Evolutionary conservation across 2,329 filamentous ascomycete genomes (phyloP), one percentile per base, ranked within the genome.

Genomic region (Colletotrichum musicola): DNA sequence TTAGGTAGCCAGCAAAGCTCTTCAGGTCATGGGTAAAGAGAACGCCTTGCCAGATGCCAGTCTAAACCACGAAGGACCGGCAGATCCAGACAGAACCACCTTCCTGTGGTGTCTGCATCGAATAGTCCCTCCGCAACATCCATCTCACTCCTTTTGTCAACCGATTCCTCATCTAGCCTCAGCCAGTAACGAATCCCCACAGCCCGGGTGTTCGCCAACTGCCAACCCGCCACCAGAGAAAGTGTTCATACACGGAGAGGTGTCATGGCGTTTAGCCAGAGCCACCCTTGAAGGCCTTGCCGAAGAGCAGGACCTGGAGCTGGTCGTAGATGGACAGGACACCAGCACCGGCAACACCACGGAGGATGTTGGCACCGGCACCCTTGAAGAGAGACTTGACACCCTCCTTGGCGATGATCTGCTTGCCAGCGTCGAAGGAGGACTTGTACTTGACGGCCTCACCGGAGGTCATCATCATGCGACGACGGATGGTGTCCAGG

Each of bases 301-400:
- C 96, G 93, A 99, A 99, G 86, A 99, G 87, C 85, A 99, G 86
- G 84, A 99, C 91, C 93, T 99, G 96, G 85, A 93, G 93, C 91
- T 98, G 95, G 86, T 99, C 96, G 89, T 99, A 99, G 94, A 99
- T 98, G 85, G 96, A 99, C 84, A 99, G 90, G 83, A 99, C 96
- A 99, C 96, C 96, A 89, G 96, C 96, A 94, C 96, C 97, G 82
- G 96, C 96, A 82, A 99, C 96, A 98, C 96, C 97, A 97, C 96
- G 96, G 88, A 99, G 96, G 83, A 99, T 99, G 94, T 99, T 99
- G 91, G 96, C 96, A 94, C 96, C 96, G 83, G 96, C 96, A 95
- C 96, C 96, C 94, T 99, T 99, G 95, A 99, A 99, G 86, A 99
- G 95, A 80, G 96, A 99, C 88, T 90, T 93, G 86, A 97, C 88